Conservation (phyloP, 108 stramenopile species). For the Schizochytrium sp. region DNA sequence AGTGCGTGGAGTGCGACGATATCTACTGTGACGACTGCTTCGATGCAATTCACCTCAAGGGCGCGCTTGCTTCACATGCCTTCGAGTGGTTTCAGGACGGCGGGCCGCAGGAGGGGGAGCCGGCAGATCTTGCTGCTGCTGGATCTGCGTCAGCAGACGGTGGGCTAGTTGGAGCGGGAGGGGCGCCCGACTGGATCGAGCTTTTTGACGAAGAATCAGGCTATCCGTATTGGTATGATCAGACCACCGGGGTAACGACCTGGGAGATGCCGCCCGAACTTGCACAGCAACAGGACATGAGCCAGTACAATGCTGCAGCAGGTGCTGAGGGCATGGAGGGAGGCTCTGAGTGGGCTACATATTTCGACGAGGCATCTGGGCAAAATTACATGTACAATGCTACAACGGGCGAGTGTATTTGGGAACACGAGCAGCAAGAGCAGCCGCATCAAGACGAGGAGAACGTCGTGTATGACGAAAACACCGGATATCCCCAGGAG, state of each 20-base stretch:
- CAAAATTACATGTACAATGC: background rate
- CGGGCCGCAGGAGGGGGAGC: background rate
- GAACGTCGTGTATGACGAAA: background rate
- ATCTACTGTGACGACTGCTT: background rate
- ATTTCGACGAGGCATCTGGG: background rate
- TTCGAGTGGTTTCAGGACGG: conserved; percentile 5
- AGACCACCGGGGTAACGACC: background rate
- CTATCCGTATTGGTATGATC: background rate
- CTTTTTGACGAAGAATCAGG: background rate
- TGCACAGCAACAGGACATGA: background rate
- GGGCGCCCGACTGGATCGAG: background rate
- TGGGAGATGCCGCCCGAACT: background rate
- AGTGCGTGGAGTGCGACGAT: conserved; percentile 4
- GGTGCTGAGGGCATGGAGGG: background rate
- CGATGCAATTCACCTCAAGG: background rate
- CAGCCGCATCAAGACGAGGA: background rate
- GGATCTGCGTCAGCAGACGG: no score
- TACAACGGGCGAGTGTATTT: background rate
- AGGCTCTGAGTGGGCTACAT: background rate
- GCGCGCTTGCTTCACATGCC: background rate
- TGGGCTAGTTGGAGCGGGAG: background rate
- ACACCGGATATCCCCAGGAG: background rate
- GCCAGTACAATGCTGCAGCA: background rate
- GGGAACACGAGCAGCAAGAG: background rate
- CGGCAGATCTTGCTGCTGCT: no score